Base-by-base conservation (phyloP, 331 rosid genomes). In the Rosa hybrid region DNA sequence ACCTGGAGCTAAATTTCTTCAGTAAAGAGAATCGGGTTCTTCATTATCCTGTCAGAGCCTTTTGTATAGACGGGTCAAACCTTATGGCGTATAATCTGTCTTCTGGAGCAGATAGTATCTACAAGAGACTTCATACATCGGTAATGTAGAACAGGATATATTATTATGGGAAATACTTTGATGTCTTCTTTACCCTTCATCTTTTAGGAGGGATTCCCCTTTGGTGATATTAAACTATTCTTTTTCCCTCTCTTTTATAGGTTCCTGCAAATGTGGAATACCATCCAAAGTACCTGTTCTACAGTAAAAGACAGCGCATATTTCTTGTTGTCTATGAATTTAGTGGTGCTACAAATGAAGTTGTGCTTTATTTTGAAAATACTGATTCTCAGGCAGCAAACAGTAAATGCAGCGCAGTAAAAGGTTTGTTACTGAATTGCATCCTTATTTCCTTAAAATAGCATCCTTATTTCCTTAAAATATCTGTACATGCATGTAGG, bases 1-100 rank as follows among this genome's bases (percentile, higher is more conserved):
- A 96, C 86, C 78, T 93, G 94, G 99, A 92, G 95, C 87, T 96
- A 78, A 96, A 93, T 86, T 96, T 93, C 91, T 96, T 96, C 91
- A 92, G 86, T 83, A 93, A 87, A 88, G 98, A 88, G 87, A 96
- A 93, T 68, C 91, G 97, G 53, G 97, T 96, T 89, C 97, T 96
- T 83, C 95, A 93, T 86, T 96, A 93, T 86, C 99, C 99, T 54
- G 94, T 89, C 78, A 88, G 99, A 86, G 94, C 95, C 76, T 96
- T 96, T 82, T 89, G 84, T 79, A 78, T 93, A 78, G 98, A 96
- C 83, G 98, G 98, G 51, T 83, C 89, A 64, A 84, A 92, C 84
- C 92, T 96, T 69, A 90, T 87, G 92, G 94, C 95, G 78, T 88
- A 93, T 88, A 93, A 84, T 86, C 86, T 93, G 77, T 85, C 89